Evolutionary conservation across 192 early-diverging fungal genomes (phyloP), one percentile per base, ranked within the genome.

Genomic region (Mortierella alpina): DNA sequence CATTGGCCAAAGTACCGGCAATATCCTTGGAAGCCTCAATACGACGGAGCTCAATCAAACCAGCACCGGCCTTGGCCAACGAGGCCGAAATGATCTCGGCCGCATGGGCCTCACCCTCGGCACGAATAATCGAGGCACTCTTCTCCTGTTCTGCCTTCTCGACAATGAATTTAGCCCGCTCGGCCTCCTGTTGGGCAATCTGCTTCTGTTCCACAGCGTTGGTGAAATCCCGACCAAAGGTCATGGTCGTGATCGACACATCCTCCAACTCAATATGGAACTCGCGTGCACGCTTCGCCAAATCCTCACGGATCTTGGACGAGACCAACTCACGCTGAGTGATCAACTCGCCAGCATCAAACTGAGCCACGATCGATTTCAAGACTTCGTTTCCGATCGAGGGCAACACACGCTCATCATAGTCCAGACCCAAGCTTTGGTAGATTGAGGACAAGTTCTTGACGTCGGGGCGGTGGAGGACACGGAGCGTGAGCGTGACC

Each of bases 61-160:
- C 98, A 73, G 91, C 91, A 40, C 98, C 98, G 57, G 93, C 93
- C 91, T 98, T 97, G 66, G 93, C 87, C 81, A 97, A 86, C 17
- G 98, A 91, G 49, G 88, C 86, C 18, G 93, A 95, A 75, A 99
- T 95, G 70, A 94, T 81, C 54, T 97, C 92, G 31, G 98, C 98
- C 50, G 98, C 98, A 42, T 80, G 77, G 50, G 96, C 94, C 86
- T 99, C 97, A 84, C 98, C 98, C 84, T 99, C 98, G 58, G 98
- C 98, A 54, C 96, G 90, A 84, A 99, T 99, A 72, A 99, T 93
- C 9, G 94, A 91, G 15, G 98, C 98, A 75, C 92, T 90, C 87
- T 97, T 98, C 84, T 99, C 98, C 84, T 98, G 97, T 86, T 99
- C 95, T 31, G 98, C 98, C 86, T 94, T 95, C 78, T 99, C 98